Evolutionary conservation across 2,329 filamentous ascomycete species (phyloP).

Genomic region (Trichoderma hamatum): DNA sequence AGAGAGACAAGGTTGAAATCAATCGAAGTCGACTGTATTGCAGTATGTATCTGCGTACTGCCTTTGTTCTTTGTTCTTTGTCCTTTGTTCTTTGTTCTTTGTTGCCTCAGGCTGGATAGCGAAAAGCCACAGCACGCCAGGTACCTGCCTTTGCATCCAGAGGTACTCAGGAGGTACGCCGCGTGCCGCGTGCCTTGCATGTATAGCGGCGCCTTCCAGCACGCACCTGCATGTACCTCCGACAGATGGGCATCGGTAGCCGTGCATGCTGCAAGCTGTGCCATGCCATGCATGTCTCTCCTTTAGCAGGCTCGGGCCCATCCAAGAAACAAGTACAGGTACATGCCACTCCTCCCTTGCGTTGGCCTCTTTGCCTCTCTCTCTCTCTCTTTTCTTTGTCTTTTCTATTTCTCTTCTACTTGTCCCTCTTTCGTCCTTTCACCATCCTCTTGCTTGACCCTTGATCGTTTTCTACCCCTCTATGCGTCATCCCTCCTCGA

Average conservation of each 20-base stretch:
- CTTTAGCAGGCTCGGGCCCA: background rate
- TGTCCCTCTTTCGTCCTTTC: background rate
- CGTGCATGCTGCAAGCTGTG: background rate
- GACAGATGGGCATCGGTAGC: background rate
- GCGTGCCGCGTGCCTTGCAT: background rate
- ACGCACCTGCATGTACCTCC: background rate
- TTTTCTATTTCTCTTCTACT: background rate
- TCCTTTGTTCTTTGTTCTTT: background rate
- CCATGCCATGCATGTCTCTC: background rate
- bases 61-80: background rate
- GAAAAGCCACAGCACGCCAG: background rate
- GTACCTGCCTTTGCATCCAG: background rate
- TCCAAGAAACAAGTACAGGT: background rate
- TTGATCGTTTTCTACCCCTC: background rate
- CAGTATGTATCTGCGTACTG: too few relatives aligned
- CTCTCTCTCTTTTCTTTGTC: background rate
- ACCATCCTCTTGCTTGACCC: background rate
- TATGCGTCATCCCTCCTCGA: background rate
- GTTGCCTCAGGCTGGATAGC: background rate
- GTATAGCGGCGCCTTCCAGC: background rate
- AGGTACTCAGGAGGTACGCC: background rate
- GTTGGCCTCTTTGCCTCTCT: background rate
- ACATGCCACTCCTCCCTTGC: background rate
- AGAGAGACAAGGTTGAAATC: background rate
- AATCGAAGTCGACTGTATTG: too few relatives aligned